These are phyloP conservation scores for Prunella vulgaris DNA, from an alignment of 257 asterid genomes.

Conservation along the genomic window DNA sequence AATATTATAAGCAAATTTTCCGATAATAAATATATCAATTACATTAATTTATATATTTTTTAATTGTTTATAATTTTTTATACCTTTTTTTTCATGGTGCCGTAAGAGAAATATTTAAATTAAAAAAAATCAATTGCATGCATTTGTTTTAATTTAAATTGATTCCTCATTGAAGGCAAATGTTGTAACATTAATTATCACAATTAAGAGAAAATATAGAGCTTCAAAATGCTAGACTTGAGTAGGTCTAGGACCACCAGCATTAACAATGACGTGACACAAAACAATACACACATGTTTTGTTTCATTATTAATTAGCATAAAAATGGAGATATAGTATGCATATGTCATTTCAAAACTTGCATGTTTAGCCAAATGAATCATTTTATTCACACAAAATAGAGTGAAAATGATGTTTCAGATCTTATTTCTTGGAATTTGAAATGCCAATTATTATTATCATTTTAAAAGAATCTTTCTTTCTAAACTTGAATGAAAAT, in stretches of 20 bases:
- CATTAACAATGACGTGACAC: not conserved
- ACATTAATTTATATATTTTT: too few relatives aligned
- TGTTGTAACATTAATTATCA: not conserved
- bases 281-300: not conserved
- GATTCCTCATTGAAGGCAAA: not conserved
- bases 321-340: not conserved
- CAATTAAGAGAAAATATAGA: not conserved
- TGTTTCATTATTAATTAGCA: not conserved
- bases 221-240: not conserved
- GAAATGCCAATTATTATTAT: not conserved
- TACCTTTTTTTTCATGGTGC: too few relatives aligned
- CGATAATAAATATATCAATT: too few relatives aligned
- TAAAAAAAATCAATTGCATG: not conserved
- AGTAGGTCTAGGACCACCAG: not conserved
- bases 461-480: not conserved
- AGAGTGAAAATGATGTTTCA: too few relatives aligned
- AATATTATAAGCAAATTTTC: not conserved
- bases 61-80: too few relatives aligned
- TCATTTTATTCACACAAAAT: too few relatives aligned
- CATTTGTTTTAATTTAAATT: not conserved
- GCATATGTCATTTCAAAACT: not conserved
- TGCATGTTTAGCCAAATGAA: not conserved
- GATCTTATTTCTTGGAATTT: too few relatives aligned
- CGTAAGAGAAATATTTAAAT: too few relatives aligned
- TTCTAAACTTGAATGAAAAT: too few relatives aligned